Base-by-base conservation (phyloP, 192 early-diverging fungal genomes). In the Coemansia sp. region DNA sequence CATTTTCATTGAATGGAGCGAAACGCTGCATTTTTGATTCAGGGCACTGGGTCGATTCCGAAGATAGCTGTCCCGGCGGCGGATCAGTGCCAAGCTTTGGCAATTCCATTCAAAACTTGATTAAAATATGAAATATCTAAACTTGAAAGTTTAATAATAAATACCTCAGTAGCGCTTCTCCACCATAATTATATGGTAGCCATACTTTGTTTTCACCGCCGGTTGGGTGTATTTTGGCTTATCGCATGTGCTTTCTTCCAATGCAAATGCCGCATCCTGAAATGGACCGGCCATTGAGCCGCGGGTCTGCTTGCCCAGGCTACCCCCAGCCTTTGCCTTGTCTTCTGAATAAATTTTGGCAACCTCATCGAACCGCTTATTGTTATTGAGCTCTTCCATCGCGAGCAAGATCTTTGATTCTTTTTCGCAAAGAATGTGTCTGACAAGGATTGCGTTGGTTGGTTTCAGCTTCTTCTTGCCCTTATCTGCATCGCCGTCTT, bases 131-230 rank as follows among this genome's bases (percentile, higher is more conserved):
- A 8, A 42, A 18, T 18, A 30, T 19, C 28, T 18, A 52, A 30
- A 19, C 12, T 19, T 6, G 22, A 10, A 1, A 4, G 8, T 12
- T 29, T 60, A 85, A 50, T 85, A 81, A 35, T n/a, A n/a, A n/a
- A n/a, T n/a, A n/a, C n/a, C n/a, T 16, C n/a, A 38, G n/a, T 38
- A 38, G 35, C 84, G 77, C 16, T 67, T 72, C 27, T 88, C 91
- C 1, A 93, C 90, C 91, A 93, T 91, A 43, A 93, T 91, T 52
- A 93, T 86, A 62, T 93, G 91, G 77, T 91, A 93, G 6, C 91
- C 91, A 62, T 83, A 82, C 38, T 77, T 69, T 32, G 87, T 90
- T 66, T 88, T 90, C 54, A 89, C 78, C 3, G 91, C 89, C 32
- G 86, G 86, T 14, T 89, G 69, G 5, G 88, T 92, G 65, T 86